Evolutionary conservation across 495 filamentous ascomycete species (phyloP), one percentile per base, ranked within the genome.

Genomic region (Neurospora cerealis): DNA sequence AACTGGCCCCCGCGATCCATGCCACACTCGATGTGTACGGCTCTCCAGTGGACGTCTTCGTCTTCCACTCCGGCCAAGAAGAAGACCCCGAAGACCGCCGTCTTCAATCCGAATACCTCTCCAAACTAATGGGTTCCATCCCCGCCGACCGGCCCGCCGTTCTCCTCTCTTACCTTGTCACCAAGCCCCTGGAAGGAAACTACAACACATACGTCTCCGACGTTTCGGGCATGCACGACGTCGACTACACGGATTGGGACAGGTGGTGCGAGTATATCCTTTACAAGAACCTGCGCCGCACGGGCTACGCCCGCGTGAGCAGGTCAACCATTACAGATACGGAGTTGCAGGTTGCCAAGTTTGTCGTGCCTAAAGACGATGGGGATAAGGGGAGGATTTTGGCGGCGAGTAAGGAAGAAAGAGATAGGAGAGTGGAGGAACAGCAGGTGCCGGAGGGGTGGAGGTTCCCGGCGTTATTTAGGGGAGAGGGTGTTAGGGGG

Each of bases 221-320:
- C 32, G 79, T 85, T 69, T 95, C 92, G 73, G 92, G 93, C 28
- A 99, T 99, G 96, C 90, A 92, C 76, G 96, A 99, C 78, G 96
- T 99, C 71, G 96, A 99, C 77, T 88, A 90, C 10, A 91, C 86
- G 17, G 96, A 99, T 79, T 97, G 93, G 94, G 96, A 99, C 82
- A 85, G 96, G 73, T 99, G 96, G 96, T 99, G 96, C 84, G 96
- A 99, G 85, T 99, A 99, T 79, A 96, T 99, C 75, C 85, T 99
- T 70, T 99, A 92, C 85, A 97, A 98, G 85, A 91, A 91, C 13
- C 81, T 99, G 70, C 92, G 90, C 81, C 86, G 95, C 75, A 91
- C 91, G 4, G 96, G 94, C 9, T 99, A 98, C 80, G 96, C 96
- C 17, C 87, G 96, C 75, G 90, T 99, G 42, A 95, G 92, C 74